Percentiles rank a stretch among this genome's conserved stretches.
phyloP scores from a whole-genome alignment of 2,329 filamentous ascomycete species.

The Teratosphaeria gauchensis region DNA sequence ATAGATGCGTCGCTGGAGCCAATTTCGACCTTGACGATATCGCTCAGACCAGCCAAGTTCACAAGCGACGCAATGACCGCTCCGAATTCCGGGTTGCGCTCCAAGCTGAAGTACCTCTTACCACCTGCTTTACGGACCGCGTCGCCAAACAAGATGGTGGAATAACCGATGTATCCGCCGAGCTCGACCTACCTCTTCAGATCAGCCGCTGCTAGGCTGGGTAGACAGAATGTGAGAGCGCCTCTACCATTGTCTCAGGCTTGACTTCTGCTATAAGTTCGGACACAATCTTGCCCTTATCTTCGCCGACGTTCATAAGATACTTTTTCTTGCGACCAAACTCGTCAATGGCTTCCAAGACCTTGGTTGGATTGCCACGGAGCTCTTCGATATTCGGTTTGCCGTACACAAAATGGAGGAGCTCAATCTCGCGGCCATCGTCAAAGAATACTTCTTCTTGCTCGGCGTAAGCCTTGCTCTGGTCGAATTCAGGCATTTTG shows the following conservation, averaged over 20 bases:
- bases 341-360: slow-evolving; percentile 62
- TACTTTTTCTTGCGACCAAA: slow-evolving; percentile 57
- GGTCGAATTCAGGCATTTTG: slow-evolving; percentile 25
- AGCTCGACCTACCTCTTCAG: slow-evolving; percentile 50
- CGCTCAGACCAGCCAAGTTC: slow-evolving; percentile 61
- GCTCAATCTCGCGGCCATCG: slow-evolving; percentile 64
- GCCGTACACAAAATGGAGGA: slow-evolving; percentile 59
- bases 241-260: slow-evolving; percentile 52
- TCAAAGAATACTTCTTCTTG: slow-evolving; percentile 44
- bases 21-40: slow-evolving; percentile 60
- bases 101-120: slow-evolving; percentile 59
- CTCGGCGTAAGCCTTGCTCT: slow-evolving; percentile 38
- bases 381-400: slow-evolving; percentile 54
- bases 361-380: slow-evolving; percentile 51
- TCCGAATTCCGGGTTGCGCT: slow-evolving; percentile 64
- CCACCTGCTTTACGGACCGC: slow-evolving; percentile 56
- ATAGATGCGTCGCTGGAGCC: slow-evolving; percentile 60
- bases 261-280: slow-evolving; percentile 58
- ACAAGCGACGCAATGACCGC: slow-evolving; percentile 60
- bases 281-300: slow-evolving; percentile 63
- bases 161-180: slow-evolving; percentile 75
- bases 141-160: slow-evolving; percentile 63
- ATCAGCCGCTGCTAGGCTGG: slow-evolving; percentile 13
- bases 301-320: slow-evolving; percentile 70
- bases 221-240: background rate